Evolutionary conservation across 108 stramenopile species (phyloP), one percentile per base, ranked within the genome.

Genomic region (Nitzschia inconspicua): DNA sequence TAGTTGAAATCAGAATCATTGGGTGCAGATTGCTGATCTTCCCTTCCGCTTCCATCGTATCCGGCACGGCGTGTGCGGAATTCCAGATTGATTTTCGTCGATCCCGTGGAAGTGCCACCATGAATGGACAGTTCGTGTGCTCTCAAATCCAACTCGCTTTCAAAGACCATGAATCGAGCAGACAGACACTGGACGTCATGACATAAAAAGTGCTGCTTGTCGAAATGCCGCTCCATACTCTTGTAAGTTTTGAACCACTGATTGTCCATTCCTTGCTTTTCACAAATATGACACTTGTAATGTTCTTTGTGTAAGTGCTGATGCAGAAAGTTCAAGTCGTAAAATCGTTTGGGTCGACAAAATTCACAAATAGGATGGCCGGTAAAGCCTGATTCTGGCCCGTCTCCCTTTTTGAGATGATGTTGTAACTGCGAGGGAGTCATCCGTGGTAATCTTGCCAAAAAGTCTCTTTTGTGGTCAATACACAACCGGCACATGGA

Each of bases 331-430:
- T 81, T 74, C 30, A 91, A 60, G 58, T 91, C 88, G 60, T 95
- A 93, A 30, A 89, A 91, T 8, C 90, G 66, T 30, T 70, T 72
- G 3, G 86, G 86, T 8, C 68, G 55, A 58, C 94, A 95, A 57
- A 95, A 93, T 58, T 91, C 88, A 66, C 94, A 95, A 11, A 88
- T 26, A 1, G 89, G 88, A 60, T 93, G 94, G 4, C 94, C 94
- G 3, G 44, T 49, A 56, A 89, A 89, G 18, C 85, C 93, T 0
- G 75, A 77, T 3, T 39, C 54, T 0, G 70, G 65, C 23, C 87
- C 86, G 57, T 91, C 91, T 29, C 91, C 91, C 16, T 73, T 58
- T 30, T 59, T 67, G 46, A 83, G 42, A 51, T 95, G 94, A 0
- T 58, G 62, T 60, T 88, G 82, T 26, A 93, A 63, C 32, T 84